A percentile compares a stretch with the other conserved stretches of the same genome.
phyloP scores from a whole-genome alignment of 2,329 filamentous ascomycete species.

The Alternaria solani region DNA sequence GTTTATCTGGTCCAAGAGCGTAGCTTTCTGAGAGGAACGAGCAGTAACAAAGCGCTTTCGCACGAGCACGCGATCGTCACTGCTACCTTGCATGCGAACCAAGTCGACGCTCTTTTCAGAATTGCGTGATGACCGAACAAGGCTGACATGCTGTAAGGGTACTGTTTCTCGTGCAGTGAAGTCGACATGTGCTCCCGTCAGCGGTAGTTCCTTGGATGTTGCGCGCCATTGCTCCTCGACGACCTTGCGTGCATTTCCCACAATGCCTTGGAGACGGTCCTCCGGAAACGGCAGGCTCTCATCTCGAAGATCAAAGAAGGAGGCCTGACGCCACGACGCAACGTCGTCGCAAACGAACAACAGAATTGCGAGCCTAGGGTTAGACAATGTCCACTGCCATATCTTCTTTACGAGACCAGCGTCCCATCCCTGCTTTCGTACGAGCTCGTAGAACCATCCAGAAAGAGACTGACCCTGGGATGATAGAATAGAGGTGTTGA shows the following conservation, averaged over 20 bases:
- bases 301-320: slow-evolving; percentile 50
- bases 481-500: slow-evolving; percentile 46
- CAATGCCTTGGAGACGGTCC: slow-evolving; percentile 49
- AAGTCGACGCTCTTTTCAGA: slow-evolving; percentile 49
- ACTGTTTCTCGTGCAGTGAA: slow-evolving; percentile 48
- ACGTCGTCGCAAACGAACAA: slow-evolving; percentile 52
- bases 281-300: slow-evolving; percentile 50
- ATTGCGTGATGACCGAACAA: slow-evolving; percentile 42
- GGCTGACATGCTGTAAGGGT: slow-evolving; percentile 45
- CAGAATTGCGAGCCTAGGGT: slow-evolving; percentile 49
- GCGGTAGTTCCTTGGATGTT: slow-evolving; percentile 49
- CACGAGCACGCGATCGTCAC: slow-evolving; percentile 46
- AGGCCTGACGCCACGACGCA: slow-evolving; percentile 49
- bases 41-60: slow-evolving; percentile 50
- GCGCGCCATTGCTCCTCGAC: slow-evolving; percentile 53
- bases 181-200: slow-evolving; percentile 50
- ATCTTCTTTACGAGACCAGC: slow-evolving; percentile 45
- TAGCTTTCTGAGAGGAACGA: slow-evolving; percentile 46
- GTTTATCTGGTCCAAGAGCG: slow-evolving; percentile 48
- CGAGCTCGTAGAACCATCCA: slow-evolving; percentile 48
- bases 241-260: slow-evolving; percentile 47
- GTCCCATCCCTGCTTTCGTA: slow-evolving; percentile 49
- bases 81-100: slow-evolving; percentile 46
- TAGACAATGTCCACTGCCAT: slow-evolving; percentile 53
- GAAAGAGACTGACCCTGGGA: slow-evolving; percentile 50